phyloP scores from a whole-genome alignment of 2,329 filamentous ascomycete genomes.

The Scopulariopsis brevicaulis region DNA sequence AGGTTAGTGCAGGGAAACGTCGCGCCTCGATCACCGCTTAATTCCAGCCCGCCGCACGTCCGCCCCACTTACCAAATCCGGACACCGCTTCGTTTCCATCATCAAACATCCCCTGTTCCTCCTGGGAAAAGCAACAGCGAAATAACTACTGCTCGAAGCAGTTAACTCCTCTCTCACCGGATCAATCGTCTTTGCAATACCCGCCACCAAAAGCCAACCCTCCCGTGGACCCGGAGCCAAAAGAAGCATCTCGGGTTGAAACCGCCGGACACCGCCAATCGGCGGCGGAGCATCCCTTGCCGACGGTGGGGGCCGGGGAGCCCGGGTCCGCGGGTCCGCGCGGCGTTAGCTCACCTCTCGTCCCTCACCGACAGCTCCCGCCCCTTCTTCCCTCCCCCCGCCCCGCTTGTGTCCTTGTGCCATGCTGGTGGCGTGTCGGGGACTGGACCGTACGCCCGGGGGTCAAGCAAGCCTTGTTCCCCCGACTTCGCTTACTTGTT shows the following conservation, averaged over 20 bases:
- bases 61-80: neutral
- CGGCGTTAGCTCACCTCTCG: neutral
- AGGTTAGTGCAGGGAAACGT: neutral
- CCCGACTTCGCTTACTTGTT: no score
- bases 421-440: neutral
- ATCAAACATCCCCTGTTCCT: neutral
- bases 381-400: neutral
- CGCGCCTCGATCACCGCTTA: neutral
- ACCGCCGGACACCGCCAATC: neutral
- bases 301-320: neutral
- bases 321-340: neutral
- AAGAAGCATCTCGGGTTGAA: neutral
- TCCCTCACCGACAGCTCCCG: neutral
- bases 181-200: no score
- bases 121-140: neutral
- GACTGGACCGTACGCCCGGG: neutral
- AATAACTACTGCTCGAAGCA: no score
- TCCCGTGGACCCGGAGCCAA: neutral
- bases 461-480: neutral
- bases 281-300: neutral
- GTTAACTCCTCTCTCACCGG: neutral
- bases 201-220: no score
- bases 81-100: neutral
- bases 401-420: neutral
- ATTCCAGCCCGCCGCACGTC: neutral